Conservation (phyloP, 2,329 filamentous ascomycete genomes). For the Cercospora sp. region DNA sequence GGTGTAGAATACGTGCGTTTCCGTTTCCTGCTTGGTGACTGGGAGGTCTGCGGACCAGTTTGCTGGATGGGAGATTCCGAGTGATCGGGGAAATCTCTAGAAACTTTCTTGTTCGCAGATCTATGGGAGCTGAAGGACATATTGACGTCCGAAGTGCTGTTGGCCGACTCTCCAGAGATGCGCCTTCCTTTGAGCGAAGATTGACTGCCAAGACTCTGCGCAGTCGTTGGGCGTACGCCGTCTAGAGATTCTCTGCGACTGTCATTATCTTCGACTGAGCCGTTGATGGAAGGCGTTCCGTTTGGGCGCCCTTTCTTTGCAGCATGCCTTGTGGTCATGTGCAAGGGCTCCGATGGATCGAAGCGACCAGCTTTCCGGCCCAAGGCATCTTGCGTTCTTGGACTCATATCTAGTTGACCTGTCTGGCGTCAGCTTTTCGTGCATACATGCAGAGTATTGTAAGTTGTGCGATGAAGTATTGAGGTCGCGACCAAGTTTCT, state of each 20-base stretch:
- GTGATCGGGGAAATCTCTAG: conserved; percentile 2
- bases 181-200: conserved; percentile 24
- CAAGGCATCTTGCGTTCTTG: conserved; percentile 11
- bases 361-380: conserved; percentile 36
- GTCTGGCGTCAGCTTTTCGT: conserved; percentile 9
- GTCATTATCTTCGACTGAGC: conserved; percentile 30
- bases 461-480: background rate
- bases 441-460: background rate
- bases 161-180: conserved; percentile 23
- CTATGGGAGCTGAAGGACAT: conserved; percentile 16
- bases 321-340: conserved; percentile 50
- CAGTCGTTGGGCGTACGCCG: conserved; percentile 28
- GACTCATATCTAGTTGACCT: conserved; percentile 13
- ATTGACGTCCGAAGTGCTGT: conserved; percentile 20
- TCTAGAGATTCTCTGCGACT: conserved; percentile 31
- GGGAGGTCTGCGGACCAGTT: conserved; percentile 1
- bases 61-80: conserved; percentile 11
- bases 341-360: conserved; percentile 49
- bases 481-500: background rate
- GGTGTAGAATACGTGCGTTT: conserved; percentile 30
- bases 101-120: conserved; percentile 12
- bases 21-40: conserved; percentile 32
- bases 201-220: conserved; percentile 31
- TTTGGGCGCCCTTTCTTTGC: conserved; percentile 22
- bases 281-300: conserved; percentile 31